These are phyloP conservation scores for Fagus crenata DNA, from an alignment of 306 rosid genomes.

Conservation along the genomic window DNA sequence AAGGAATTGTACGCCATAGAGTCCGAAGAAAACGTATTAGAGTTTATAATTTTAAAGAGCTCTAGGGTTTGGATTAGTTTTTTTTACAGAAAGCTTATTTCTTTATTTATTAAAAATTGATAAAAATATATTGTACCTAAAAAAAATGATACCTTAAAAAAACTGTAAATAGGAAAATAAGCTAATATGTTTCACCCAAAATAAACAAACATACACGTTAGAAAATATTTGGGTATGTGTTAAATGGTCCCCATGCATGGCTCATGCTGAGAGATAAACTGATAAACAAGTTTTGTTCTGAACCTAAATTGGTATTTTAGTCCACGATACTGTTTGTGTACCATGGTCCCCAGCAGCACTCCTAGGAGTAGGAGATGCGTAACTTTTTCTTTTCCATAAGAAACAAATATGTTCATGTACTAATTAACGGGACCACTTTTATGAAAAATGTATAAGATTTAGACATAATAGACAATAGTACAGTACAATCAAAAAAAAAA, in stretches of 20 bases:
- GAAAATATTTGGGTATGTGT: neutral
- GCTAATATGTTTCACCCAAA: too few relatives aligned
- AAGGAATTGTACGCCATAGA: too few relatives aligned
- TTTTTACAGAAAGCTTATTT: too few relatives aligned
- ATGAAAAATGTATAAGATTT: neutral
- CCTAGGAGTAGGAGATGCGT: neutral
- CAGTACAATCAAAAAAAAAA: too few relatives aligned
- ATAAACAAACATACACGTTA: too few relatives aligned
- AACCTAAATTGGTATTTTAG: neutral
- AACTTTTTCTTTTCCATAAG: neutral
- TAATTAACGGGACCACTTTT: slow-evolving; percentile 19
- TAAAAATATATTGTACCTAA: neutral
- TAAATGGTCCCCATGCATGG: neutral
- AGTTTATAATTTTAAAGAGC: too few relatives aligned
- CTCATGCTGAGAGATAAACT: neutral
- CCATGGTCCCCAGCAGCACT: slow-evolving; percentile 18
- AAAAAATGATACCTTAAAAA: too few relatives aligned
- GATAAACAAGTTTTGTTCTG: neutral
- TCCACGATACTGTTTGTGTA: neutral
- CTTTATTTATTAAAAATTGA: too few relatives aligned
- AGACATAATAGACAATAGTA: slow-evolving; percentile 6
- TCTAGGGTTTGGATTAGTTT: too few relatives aligned
- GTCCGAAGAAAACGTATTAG: too few relatives aligned
- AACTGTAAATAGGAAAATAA: too few relatives aligned
- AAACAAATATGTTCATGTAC: neutral